These are phyloP conservation scores for Podospora appendiculata DNA, from an alignment of 495 filamentous ascomycete genomes.

Conservation along the genomic window DNA sequence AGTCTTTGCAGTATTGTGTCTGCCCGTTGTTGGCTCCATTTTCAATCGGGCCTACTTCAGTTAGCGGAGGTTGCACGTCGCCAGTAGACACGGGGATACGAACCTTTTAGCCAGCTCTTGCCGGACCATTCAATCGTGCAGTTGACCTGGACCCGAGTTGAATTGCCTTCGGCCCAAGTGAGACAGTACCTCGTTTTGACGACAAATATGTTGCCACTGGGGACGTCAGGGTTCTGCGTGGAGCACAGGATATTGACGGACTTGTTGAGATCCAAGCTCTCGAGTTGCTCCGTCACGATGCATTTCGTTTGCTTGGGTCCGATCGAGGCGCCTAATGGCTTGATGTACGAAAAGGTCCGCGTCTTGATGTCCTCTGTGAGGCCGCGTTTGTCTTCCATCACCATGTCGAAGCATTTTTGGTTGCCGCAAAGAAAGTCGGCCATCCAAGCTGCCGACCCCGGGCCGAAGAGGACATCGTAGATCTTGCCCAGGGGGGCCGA, in stretches of 20 bases:
- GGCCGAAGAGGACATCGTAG: conserved; percentile 80
- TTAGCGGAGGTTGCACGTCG: conserved; percentile 9
- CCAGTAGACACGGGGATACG: not conserved
- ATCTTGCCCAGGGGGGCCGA: conserved; percentile 87
- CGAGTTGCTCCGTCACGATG: conserved; percentile 74
- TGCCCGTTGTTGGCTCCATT: conserved; percentile 93
- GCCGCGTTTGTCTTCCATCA: conserved; percentile 75
- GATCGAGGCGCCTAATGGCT: conserved; percentile 74
- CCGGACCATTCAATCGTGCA: conserved; percentile 93
- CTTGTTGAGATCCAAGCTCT: conserved; percentile 80
- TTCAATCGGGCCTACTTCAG: conserved; percentile 72
- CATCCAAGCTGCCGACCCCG: conserved; percentile 70
- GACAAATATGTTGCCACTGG: conserved; percentile 83
- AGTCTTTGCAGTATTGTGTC: conserved; percentile 64
- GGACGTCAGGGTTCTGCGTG: conserved; percentile 92
- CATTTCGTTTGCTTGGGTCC: conserved; percentile 96
- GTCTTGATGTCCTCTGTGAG: conserved; percentile 64
- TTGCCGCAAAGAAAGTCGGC: conserved; percentile 76
- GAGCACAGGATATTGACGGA: conserved; percentile 66
- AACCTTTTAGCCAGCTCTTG: conserved; percentile 98
- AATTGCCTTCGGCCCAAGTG: conserved; percentile 78
- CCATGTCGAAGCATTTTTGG: conserved; percentile 80
- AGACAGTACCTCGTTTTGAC: conserved; percentile 93
- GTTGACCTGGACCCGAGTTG: conserved; percentile 74
- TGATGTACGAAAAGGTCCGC: conserved; percentile 81